phyloP scores from a whole-genome alignment of 2,329 filamentous ascomycete species.

The Macrophomina phaseolina region DNA sequence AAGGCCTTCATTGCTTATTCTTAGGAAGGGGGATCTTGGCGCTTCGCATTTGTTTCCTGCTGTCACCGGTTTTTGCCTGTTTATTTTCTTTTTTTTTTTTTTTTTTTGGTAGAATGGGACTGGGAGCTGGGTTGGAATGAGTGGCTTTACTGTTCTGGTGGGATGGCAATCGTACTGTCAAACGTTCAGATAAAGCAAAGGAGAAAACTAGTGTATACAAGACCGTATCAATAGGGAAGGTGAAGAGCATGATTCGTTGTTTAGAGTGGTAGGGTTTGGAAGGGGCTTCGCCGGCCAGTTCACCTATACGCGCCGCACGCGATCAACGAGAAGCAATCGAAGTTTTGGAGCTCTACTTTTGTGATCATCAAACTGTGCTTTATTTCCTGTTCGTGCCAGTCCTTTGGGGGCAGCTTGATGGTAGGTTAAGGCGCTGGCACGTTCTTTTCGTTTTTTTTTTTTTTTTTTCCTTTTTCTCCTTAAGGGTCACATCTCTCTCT shows the following conservation, averaged over 20 bases:
- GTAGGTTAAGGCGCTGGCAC: background rate
- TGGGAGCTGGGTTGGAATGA: background rate
- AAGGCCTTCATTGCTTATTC: conserved; percentile 2
- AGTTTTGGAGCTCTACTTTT: background rate
- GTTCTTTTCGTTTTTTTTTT: background rate
- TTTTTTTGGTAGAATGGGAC: background rate
- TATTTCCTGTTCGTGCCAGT: too few relatives aligned
- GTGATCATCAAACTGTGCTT: background rate
- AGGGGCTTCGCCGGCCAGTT: background rate
- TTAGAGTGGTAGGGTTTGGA: background rate
- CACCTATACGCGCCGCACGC: background rate
- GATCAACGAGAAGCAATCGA: background rate
- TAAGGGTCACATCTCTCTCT: too few relatives aligned
- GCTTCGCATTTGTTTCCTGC: background rate
- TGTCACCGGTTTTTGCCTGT: background rate
- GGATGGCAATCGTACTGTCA: background rate
- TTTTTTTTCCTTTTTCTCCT: background rate
- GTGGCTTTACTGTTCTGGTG: background rate
- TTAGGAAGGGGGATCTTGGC: background rate
- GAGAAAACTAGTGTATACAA: background rate
- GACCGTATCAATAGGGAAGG: background rate
- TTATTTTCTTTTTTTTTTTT: background rate
- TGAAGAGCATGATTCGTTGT: background rate
- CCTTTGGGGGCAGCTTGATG: too few relatives aligned
- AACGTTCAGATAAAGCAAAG: background rate